A percentile compares a stretch with the other conserved stretches of the same genome.
These are phyloP conservation scores for Periconia macrospinosa DNA, from an alignment of 2,329 filamentous ascomycete species.

Conservation along the genomic window DNA sequence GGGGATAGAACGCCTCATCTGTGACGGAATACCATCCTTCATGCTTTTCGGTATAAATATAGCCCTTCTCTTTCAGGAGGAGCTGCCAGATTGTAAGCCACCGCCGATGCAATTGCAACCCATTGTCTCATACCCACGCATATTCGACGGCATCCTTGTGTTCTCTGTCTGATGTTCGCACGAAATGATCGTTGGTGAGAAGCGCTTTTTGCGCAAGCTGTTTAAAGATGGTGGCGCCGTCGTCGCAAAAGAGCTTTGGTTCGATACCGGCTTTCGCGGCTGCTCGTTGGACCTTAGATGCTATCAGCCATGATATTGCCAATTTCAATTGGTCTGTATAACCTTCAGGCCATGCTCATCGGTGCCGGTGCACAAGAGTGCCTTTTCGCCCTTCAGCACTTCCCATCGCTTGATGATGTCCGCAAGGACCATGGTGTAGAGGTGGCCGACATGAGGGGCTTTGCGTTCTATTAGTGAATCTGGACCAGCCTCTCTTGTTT, in stretches of 20 bases:
- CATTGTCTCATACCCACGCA: constrained; percentile 67
- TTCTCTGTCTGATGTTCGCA: constrained; percentile 82
- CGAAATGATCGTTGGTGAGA: constrained; percentile 81
- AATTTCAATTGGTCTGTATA: constrained; percentile 29
- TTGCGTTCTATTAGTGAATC: constrained; percentile 2
- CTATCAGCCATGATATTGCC: constrained; percentile 28
- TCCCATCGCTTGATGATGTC: constrained; percentile 95
- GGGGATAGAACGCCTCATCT: constrained; percentile 94
- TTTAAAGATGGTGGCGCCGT: constrained; percentile 77
- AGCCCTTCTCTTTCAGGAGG: constrained; percentile 71
- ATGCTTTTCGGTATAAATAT: constrained; percentile 83
- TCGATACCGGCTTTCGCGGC: constrained; percentile 70
- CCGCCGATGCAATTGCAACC: neutral
- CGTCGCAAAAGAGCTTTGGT: constrained; percentile 86
- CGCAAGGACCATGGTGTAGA: constrained; percentile 88
- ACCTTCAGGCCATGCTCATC: constrained; percentile 95
- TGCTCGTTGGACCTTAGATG: constrained; percentile 72
- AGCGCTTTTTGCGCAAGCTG: constrained; percentile 69
- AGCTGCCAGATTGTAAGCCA: constrained; percentile 47
- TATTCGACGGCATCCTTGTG: constrained; percentile 85
- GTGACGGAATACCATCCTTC: constrained; percentile 96
- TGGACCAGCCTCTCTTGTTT: neutral
- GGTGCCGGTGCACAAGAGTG: constrained; percentile 84
- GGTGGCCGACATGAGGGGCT: constrained; percentile 93
- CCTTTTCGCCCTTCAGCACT: constrained; percentile 68